phyloP scores from a whole-genome alignment of 2,329 filamentous ascomycete genomes.

The Fusarium chuoi region DNA sequence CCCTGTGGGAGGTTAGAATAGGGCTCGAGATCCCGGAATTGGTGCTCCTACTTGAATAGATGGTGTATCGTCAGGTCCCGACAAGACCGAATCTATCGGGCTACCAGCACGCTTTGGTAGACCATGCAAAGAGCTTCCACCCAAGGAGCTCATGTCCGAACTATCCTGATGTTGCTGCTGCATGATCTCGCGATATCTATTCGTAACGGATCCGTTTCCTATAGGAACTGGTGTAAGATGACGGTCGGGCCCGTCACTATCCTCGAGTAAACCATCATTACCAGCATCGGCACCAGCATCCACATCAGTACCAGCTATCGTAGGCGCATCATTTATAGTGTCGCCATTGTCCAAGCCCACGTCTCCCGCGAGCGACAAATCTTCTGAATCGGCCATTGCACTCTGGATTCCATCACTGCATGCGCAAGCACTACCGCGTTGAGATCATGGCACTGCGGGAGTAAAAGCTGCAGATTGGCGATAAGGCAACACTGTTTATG shows the following conservation, averaged over 20 bases:
- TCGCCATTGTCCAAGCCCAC: constrained; percentile 55
- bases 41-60: constrained; percentile 76
- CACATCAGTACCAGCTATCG: constrained; percentile 30
- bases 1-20: constrained; percentile 59
- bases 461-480: constrained; percentile 31
- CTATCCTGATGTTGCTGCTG: constrained; percentile 55
- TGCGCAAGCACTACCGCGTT: constrained; percentile 43
- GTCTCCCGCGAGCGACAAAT: constrained; percentile 55
- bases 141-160: constrained; percentile 65
- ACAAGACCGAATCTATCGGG: constrained; percentile 74
- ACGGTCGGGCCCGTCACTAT: constrained; percentile 28
- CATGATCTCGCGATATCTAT: constrained; percentile 58
- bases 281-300: background rate
- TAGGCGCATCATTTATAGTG: constrained; percentile 45
- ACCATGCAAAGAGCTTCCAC: constrained; percentile 58
- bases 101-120: constrained; percentile 69
- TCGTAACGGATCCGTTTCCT: constrained; percentile 46
- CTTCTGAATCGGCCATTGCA: constrained; percentile 62
- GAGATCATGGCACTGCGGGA: constrained; percentile 42
- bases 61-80: constrained; percentile 84
- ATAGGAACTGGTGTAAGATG: constrained; percentile 34
- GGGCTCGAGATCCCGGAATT: background rate
- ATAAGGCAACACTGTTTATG: constrained; percentile 33
- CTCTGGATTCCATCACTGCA: constrained; percentile 53
- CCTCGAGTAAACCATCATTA: constrained; percentile 26